These are phyloP conservation scores for Candida freyschussii DNA, from an alignment of 1,139 yeast species.

Conservation along the genomic window DNA sequence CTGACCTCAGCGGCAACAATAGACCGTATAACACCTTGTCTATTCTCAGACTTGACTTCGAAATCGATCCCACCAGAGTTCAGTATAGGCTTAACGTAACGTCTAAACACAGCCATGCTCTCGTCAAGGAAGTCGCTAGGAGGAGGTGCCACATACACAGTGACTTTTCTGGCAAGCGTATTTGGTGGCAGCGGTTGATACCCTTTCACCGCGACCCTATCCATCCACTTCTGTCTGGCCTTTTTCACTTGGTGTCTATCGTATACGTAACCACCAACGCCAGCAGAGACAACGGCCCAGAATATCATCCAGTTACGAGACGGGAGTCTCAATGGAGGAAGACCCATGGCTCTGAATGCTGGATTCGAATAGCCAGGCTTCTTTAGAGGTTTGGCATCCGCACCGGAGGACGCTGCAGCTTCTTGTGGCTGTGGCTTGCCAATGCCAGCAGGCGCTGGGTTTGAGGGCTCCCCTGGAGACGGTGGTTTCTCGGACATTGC, in stretches of 20 bases:
- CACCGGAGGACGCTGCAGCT: constrained; percentile 8
- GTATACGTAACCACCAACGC: constrained; percentile 71
- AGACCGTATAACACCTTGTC: constrained; percentile 86
- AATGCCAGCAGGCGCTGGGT: too few species aligned
- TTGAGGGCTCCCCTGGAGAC: too few species aligned
- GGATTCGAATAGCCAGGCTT: constrained; percentile 65
- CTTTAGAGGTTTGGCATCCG: constrained; percentile 8
- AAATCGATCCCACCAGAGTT: constrained; percentile 86
- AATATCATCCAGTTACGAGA: constrained; percentile 92
- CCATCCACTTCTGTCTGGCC: constrained; percentile 64
- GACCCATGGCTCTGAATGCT: constrained; percentile 84
- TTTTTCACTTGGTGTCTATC: constrained; percentile 72
- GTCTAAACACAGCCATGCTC: constrained; percentile 68
- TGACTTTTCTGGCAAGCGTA: constrained; percentile 65
- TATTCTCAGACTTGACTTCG: constrained; percentile 61
- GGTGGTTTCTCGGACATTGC: too few species aligned
- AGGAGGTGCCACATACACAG: constrained; percentile 89
- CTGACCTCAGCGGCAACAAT: constrained; percentile 82
- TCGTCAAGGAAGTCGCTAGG: constrained; percentile 88
- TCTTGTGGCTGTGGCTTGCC: too few species aligned
- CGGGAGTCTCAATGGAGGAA: constrained; percentile 72
- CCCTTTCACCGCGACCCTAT: constrained; percentile 49
- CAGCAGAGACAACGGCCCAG: constrained; percentile 62
- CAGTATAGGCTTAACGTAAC: constrained; percentile 80
- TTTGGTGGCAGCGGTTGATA: constrained; percentile 42